Conservation (phyloP, 1,284 basidiomycete genomes). For the Calocybe gambosa region DNA sequence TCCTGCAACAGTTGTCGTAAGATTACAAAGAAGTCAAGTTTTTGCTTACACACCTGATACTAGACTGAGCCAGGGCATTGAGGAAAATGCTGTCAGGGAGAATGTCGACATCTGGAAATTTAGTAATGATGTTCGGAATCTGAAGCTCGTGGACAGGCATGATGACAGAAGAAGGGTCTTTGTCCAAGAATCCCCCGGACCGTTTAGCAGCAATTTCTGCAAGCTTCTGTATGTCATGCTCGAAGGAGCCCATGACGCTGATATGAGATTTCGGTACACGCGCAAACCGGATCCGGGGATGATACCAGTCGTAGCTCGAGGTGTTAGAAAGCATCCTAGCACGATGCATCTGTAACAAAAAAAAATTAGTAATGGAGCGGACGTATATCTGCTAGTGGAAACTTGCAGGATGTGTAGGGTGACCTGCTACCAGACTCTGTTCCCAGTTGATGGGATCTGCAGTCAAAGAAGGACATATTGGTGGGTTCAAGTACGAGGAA, state of each 20-base stretch:
- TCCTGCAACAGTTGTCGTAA: constrained; percentile 24
- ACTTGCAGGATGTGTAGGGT: constrained; percentile 48
- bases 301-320: constrained; percentile 41
- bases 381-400: neutral
- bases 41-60: constrained; percentile 36
- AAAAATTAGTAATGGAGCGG: constrained; percentile 7
- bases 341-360: constrained; percentile 41
- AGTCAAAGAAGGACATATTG: constrained; percentile 31
- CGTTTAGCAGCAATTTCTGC: constrained; percentile 25
- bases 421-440: constrained; percentile 46
- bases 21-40: neutral
- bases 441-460: constrained; percentile 46
- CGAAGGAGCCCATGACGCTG: constrained; percentile 35
- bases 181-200: constrained; percentile 21
- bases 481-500: constrained; percentile 34
- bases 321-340: constrained; percentile 34
- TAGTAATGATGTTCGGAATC: constrained; percentile 33
- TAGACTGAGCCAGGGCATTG: constrained; percentile 39
- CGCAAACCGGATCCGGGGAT: constrained; percentile 40
- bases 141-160: constrained; percentile 51
- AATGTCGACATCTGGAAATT: constrained; percentile 34
- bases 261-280: constrained; percentile 30
- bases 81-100: constrained; percentile 32
- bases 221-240: constrained; percentile 26
- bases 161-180: constrained; percentile 24